Evolutionary conservation across 192 early-diverging fungal species (phyloP).

Genomic region (Pecoramyces ruminantium): DNA sequence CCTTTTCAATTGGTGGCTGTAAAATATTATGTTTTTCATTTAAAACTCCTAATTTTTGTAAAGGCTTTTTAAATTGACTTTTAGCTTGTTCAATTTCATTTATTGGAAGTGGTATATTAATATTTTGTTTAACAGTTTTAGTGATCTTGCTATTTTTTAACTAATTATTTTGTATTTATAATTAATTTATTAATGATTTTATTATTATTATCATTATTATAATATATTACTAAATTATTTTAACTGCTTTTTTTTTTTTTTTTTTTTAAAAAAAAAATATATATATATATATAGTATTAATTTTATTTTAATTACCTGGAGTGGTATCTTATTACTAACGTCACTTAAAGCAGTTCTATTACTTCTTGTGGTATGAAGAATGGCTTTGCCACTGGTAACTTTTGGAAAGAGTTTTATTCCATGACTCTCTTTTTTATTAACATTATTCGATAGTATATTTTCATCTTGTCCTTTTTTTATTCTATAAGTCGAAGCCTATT

Average conservation of each 20-base stretch:
- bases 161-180: neutral
- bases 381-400: neutral
- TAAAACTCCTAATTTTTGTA: neutral
- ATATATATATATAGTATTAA: no score
- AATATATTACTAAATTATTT: no score
- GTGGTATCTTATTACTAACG: neutral
- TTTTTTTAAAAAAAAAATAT: no score
- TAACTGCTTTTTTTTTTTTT: no score
- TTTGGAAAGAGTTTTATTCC: neutral
- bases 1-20: neutral
- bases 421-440: neutral
- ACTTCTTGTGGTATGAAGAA: neutral
- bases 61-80: neutral
- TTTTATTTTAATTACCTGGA: no score
- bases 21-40: neutral
- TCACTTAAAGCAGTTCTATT: neutral
- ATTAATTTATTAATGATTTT: no score
- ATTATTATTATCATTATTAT: no score
- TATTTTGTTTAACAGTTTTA: neutral
- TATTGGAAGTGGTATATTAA: neutral
- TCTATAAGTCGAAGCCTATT: neutral
- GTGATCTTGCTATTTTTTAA: neutral
- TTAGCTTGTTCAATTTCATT: neutral
- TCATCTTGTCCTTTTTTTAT: neutral
- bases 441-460: neutral